Base-by-base conservation (phyloP, 1,284 basidiomycete genomes). In the Sanghuangporus baumii region DNA sequence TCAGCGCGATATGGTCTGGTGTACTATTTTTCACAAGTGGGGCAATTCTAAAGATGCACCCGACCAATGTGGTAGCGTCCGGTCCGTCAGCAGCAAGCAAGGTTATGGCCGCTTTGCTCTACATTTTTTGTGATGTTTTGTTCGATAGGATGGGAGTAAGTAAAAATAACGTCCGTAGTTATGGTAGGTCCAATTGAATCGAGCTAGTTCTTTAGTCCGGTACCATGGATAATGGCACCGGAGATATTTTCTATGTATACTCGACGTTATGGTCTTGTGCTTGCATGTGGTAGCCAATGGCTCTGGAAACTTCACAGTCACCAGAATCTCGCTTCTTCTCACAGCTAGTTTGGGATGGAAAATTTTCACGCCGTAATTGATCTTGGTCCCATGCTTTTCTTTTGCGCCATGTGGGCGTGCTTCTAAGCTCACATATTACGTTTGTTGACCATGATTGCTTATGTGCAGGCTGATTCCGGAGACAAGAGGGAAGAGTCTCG, bases 201-300 rank as follows among this genome's bases (percentile, higher is more conserved):
- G 23, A 26, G 23, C 23, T 26, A 1, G 23, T 26, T 26, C 3
- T 3, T 26, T 26, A 26, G 23, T 23, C 20, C 50, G n/a, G 23
- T 52, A 11, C 50, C 51, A 34, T 20, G 51, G 84, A 90, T 6
- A 26, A 52, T 34, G 18, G 20, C 51, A 3, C 31, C 18, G 40
- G 91, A 93, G 72, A 91, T 93, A 70, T 93, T 93, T 81, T 88
- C 87, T 31, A 93, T 89, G 43, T 76, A 89, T 51, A 92, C 90
- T 9, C 79, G 91, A 61, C 87, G 90, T 70, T 91, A 87, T 69
- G 91, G 91, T 54, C 77, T 88, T 31, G 93, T 89, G 43, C 76
- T 84, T 2, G 91, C 87, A 0, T 85, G 86, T 57, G 82, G 83
- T 8, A 82, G 87, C 1, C 91, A 92, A 66, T 93, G 91, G 89